Evolutionary conservation across 805 yeast genomes (phyloP), one percentile per base, ranked within the genome.

Genomic region (Wickerhamomyces kurtzmanii): DNA sequence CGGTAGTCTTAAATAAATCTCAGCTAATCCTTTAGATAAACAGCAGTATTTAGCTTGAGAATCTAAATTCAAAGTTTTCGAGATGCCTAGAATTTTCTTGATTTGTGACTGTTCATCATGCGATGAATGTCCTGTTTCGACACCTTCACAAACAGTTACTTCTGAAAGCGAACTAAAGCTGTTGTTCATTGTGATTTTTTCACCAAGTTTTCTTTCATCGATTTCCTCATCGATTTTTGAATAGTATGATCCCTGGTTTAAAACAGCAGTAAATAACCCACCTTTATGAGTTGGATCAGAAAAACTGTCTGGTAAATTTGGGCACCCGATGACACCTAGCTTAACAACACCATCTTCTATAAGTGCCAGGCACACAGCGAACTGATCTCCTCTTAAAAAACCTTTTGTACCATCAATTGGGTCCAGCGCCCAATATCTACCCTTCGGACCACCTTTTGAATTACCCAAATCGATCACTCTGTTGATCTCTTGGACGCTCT

Each of bases 351-450:
- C 94, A 45, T 87, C 80, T 17, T 75, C 93, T 26, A 91, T 76
- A 39, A 91, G 59, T 0, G 94, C 96, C 24, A 91, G 61, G 49
- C 99, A 91, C 2, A 91, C 94, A 2, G 98, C 96, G 53, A 85
- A 91, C 50, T 91, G 99, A 39, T 87, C 96, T 26, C 95, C 94
- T 47, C 99, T 68, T 30, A 91, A 59, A 50, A 91, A 91, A 0
- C 99, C 99, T 51, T 78, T 91, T 13, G 99, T 91, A 6, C 99
- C 99, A 49, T 91, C 99, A 36, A 91, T 87, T 22, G 99, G 99
- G 48, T 91, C 99, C 45, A 91, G 59, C 1, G 96, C 94, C 99
- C 99, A 91, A 49, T 84, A 75, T 36, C 98, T 65, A 15, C 94
- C 94, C 20, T 53, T 60, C 18, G 57, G 40, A 5, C 96, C 94